Conservation (phyloP, 2,329 filamentous ascomycete genomes). For the Diaporthe citriasiana region DNA sequence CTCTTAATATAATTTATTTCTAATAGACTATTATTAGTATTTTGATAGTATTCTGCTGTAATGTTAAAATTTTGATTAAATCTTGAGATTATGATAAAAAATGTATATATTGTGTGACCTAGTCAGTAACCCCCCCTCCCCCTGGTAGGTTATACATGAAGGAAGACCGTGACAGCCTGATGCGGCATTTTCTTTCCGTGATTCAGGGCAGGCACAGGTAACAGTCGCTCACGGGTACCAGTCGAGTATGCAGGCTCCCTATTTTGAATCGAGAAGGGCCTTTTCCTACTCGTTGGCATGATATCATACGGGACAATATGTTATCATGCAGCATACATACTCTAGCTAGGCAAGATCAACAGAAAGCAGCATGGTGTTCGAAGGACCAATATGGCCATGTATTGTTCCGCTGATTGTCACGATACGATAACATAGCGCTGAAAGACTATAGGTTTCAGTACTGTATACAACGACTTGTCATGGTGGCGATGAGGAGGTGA, state of each 20-base stretch:
- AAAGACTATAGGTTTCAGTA: neutral
- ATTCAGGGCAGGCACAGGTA: neutral
- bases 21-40: too few species aligned
- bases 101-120: too few species aligned
- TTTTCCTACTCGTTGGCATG: neutral
- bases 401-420: neutral
- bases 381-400: neutral
- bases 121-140: too few species aligned
- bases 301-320: neutral
- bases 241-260: neutral
- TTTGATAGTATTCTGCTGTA: too few species aligned
- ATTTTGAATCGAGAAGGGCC: too few species aligned
- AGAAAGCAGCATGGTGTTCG: neutral
- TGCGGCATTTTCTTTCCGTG: constrained; percentile 2
- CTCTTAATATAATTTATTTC: too few species aligned
- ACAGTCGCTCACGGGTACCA: neutral
- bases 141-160: neutral
- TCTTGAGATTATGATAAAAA: too few species aligned
- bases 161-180: neutral
- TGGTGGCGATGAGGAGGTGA: neutral
- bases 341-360: neutral
- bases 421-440: neutral
- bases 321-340: neutral
- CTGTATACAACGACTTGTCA: neutral
- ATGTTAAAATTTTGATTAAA: too few species aligned